A percentile compares a stretch with the other conserved stretches of the same genome.
Conservation (phyloP, 2,329 filamentous ascomycete genomes). For the Pseudopithomyces maydicus region DNA sequence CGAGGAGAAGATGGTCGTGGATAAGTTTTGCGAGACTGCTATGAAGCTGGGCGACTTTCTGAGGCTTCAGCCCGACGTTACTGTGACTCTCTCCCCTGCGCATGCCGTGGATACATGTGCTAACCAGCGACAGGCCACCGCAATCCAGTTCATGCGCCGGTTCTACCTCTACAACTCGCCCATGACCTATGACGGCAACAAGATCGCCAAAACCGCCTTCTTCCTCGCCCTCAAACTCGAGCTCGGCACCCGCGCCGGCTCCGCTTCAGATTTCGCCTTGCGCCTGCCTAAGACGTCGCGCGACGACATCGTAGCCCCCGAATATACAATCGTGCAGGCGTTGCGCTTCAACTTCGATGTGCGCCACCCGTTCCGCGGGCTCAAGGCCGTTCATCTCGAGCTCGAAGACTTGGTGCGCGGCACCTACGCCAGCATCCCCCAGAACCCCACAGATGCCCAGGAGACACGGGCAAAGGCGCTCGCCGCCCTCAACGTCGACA, state of each 20-base stretch:
- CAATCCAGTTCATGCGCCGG: slow-evolving; percentile 85
- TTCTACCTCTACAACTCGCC: slow-evolving; percentile 96
- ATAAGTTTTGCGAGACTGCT: slow-evolving; percentile 73
- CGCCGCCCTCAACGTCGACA: slow-evolving; percentile 15
- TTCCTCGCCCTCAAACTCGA: slow-evolving; percentile 96
- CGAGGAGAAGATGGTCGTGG: slow-evolving; percentile 82
- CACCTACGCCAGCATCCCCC: slow-evolving; percentile 50
- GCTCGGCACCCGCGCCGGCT: slow-evolving; percentile 62
- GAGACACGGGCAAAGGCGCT: slow-evolving; percentile 37
- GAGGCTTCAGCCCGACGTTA: slow-evolving; percentile 64
- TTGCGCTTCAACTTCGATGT: slow-evolving; percentile 94
- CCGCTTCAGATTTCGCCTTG: slow-evolving; percentile 61
- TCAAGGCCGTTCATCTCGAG: slow-evolving; percentile 87
- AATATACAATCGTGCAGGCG: slow-evolving; percentile 91
- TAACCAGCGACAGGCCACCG: slow-evolving; percentile 65
- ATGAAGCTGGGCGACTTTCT: slow-evolving; percentile 63
- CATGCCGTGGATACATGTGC: not conserved
- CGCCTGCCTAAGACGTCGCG: slow-evolving; percentile 62
- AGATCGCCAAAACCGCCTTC: slow-evolving; percentile 85
- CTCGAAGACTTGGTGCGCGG: slow-evolving; percentile 70
- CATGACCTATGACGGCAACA: slow-evolving; percentile 93
- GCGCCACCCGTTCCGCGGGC: slow-evolving; percentile 82
- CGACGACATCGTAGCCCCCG: slow-evolving; percentile 85
- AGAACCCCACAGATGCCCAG: slow-evolving; percentile 16
- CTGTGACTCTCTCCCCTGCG: slow-evolving; percentile 60